A percentile compares a stretch with the other conserved stretches of the same genome.
Evolutionary conservation across 2,329 filamentous ascomycete genomes (phyloP).

Genomic region (Cercospora sp.): DNA sequence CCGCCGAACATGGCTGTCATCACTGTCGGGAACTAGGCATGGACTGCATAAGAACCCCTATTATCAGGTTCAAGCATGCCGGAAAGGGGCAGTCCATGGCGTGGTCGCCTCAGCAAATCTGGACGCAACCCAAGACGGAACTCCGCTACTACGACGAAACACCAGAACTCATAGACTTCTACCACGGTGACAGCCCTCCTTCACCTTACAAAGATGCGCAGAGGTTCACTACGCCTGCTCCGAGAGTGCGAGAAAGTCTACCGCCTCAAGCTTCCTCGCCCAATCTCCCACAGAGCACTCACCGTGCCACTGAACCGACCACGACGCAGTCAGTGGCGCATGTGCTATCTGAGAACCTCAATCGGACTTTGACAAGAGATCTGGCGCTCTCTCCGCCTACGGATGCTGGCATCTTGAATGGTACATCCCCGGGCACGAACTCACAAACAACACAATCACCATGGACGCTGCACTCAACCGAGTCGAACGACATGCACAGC

Average conservation of each 20-base stretch:
- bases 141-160: constrained; percentile 20
- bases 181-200: background rate
- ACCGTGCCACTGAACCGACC: background rate
- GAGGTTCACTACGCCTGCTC: background rate
- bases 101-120: constrained; percentile 8
- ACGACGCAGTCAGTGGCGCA: background rate
- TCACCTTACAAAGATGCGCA: background rate
- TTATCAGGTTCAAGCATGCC: constrained; percentile 21
- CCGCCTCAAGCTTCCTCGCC: background rate
- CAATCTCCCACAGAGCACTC: background rate
- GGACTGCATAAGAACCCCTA: constrained; percentile 20
- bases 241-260: background rate
- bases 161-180: constrained; percentile 7
- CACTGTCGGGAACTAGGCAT: constrained; percentile 20
- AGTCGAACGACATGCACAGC: background rate
- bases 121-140: constrained; percentile 2
- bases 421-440: background rate
- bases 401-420: background rate
- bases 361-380: background rate
- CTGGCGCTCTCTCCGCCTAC: background rate
- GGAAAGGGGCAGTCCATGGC: constrained; percentile 5
- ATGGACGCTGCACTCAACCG: background rate
- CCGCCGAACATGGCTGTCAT: constrained; percentile 14
- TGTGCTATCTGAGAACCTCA: background rate
- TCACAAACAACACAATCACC: background rate